Evolutionary conservation across 1,284 basidiomycete genomes (phyloP).

Genomic region (Sphagnurus paluster): DNA sequence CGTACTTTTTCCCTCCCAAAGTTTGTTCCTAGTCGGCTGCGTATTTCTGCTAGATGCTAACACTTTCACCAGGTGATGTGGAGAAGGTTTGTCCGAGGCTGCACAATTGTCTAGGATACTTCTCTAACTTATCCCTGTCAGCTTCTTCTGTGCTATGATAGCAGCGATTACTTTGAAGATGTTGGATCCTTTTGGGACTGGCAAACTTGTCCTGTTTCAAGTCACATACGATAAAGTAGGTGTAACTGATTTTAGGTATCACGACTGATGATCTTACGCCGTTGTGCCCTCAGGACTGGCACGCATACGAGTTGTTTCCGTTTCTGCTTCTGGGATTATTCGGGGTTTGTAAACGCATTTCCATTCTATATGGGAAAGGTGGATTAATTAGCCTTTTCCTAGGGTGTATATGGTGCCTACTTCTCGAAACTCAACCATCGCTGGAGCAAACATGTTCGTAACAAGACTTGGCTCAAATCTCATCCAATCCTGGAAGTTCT

Average conservation of each 20-base stretch:
- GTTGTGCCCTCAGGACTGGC: slow-evolving; percentile 70
- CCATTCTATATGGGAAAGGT: slow-evolving; percentile 7
- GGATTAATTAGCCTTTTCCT: slow-evolving; percentile 14
- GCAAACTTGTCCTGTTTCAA: slow-evolving; percentile 84
- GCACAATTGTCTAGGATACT: neutral
- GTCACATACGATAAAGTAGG: slow-evolving; percentile 84
- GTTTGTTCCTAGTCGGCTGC: slow-evolving; percentile 29
- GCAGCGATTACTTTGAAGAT: slow-evolving; percentile 87
- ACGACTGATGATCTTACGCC: neutral
- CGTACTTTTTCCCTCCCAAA: slow-evolving; percentile 94
- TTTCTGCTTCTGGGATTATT: slow-evolving; percentile 88
- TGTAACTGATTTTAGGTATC: neutral
- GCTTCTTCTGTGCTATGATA: slow-evolving; percentile 95
- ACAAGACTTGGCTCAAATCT: slow-evolving; percentile 74
- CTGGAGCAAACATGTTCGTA: slow-evolving; percentile 85
- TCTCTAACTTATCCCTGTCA: slow-evolving; percentile 23
- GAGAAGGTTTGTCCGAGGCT: slow-evolving; percentile 65
- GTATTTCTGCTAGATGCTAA: slow-evolving; percentile 7
- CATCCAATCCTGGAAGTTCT: slow-evolving; percentile 88
- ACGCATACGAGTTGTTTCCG: slow-evolving; percentile 79
- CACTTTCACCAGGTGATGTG: slow-evolving; percentile 60
- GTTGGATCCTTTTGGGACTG: slow-evolving; percentile 90
- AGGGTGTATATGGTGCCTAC: slow-evolving; percentile 93
- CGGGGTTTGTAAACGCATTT: slow-evolving; percentile 53
- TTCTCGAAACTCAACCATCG: slow-evolving; percentile 92